These are phyloP conservation scores for Colletotrichum sp. DNA, from an alignment of 2,329 filamentous ascomycete species.

Conservation along the genomic window DNA sequence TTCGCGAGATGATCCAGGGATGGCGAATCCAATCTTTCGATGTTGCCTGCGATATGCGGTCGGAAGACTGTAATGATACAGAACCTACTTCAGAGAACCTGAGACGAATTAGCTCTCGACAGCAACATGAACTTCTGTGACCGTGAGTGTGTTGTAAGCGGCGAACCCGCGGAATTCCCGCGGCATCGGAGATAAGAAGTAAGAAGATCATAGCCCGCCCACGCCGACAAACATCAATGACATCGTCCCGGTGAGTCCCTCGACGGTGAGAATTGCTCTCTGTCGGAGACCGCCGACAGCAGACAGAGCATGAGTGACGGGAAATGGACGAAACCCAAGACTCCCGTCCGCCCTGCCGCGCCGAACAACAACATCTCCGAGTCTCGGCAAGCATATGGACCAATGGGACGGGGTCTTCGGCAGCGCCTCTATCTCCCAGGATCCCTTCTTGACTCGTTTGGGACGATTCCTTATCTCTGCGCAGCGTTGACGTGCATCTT, in stretches of 20 bases:
- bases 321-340: background rate
- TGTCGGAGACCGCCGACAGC: constrained; percentile 11
- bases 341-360: background rate
- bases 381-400: constrained; percentile 2
- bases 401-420: constrained; percentile 1
- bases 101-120: background rate
- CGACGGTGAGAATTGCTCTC: background rate
- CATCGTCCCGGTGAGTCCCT: constrained; percentile 1
- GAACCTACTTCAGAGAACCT: background rate
- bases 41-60: background rate
- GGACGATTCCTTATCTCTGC: constrained; percentile 13
- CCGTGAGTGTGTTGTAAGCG: background rate
- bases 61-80: background rate
- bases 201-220: background rate
- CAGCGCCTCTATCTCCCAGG: background rate
- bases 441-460: background rate
- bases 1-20: background rate
- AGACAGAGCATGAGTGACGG: background rate
- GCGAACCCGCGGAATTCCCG: background rate
- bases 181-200: background rate
- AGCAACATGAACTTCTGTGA: background rate
- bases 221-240: background rate
- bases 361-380: constrained; percentile 4
- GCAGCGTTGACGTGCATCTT: background rate
- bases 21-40: background rate